Base-by-base conservation (phyloP, 768 basidiomycete genomes). In the Calocera viscosa region DNA sequence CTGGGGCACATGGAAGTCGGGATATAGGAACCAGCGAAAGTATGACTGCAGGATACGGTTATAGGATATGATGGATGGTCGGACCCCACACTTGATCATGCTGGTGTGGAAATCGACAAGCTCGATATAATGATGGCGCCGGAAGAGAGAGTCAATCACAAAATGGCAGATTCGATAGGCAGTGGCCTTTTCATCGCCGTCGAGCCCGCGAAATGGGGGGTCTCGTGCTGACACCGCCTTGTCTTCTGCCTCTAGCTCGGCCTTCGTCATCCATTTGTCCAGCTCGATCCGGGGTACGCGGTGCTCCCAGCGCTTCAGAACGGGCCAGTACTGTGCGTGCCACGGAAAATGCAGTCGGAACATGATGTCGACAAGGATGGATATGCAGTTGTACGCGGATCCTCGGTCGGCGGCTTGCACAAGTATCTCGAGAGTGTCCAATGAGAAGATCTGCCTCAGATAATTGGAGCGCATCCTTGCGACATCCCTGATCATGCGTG, bases 11-110 rank as follows among this genome's bases (percentile, higher is more conserved):
- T 28, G 30, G 14, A 28, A 5, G 53, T 60, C 53, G 11, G 53
- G 53, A 26, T 60, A 60, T 5, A 60, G 53, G 30, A 60, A 60
- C 53, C 53, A 60, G 53, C 53, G 53, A 22, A 60, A 60, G 22
- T 60, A 26, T 5, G 53, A 14, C 30, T 14, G 26, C 5, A 60
- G 53, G 26, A 60, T 26, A 22, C 53, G 53, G 53, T 30, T 30
- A 26, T 28, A 60, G 5, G 26, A 26, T 16, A 5, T 32, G 7
- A 8, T 10, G 19, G 24, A 11, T 5, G 53, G 10, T 5, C 5
- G 24, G 26, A 60, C 10, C 5, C 53, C 53, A 10, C 11, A 16
- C 5, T 5, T 2, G 26, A 2, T 7, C 26, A 60, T 26, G 14
- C 10, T 10, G 5, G 2, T 26, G 30, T 60, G 53, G 14, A 60